Evolutionary conservation across 2,329 filamentous ascomycete genomes (phyloP).

Genomic region (Cladophialophora carrionii): DNA sequence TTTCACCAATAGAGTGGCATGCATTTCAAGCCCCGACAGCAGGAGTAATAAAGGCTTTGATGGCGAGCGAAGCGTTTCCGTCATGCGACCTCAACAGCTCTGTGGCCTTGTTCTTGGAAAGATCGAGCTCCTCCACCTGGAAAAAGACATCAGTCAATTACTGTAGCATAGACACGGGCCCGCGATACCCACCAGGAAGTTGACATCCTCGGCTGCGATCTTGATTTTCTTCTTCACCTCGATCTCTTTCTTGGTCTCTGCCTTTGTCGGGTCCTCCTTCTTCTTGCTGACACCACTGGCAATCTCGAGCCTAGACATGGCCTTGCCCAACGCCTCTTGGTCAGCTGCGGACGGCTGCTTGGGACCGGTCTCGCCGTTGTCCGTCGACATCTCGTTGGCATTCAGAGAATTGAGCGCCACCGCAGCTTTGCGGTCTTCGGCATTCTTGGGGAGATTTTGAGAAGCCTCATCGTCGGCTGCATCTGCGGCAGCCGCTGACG

Average conservation of each 20-base stretch:
- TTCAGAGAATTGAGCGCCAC: slow-evolving; percentile 55
- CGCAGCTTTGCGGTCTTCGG: slow-evolving; percentile 56
- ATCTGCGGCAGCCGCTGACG: slow-evolving; percentile 44
- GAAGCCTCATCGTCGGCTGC: slow-evolving; percentile 41
- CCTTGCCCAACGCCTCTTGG: slow-evolving; percentile 55
- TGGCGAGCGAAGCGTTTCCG: slow-evolving; percentile 49
- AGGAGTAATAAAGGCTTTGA: slow-evolving; percentile 49
- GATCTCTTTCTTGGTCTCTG: slow-evolving; percentile 41
- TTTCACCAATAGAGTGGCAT: background rate
- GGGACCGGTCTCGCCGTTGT: slow-evolving; percentile 41
- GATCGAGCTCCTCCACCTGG: slow-evolving; percentile 52
- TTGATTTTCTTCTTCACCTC: slow-evolving; percentile 51
- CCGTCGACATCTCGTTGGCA: slow-evolving; percentile 46
- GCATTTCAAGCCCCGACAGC: slow-evolving; percentile 27
- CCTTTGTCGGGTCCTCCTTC: slow-evolving; percentile 40
- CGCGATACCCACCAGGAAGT: slow-evolving; percentile 48
- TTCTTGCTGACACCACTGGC: slow-evolving; percentile 41
- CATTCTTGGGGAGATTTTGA: slow-evolving; percentile 46
- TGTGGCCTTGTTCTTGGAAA: slow-evolving; percentile 52
- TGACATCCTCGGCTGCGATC: slow-evolving; percentile 51
- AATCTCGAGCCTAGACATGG: slow-evolving; percentile 55
- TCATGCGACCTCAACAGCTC: slow-evolving; percentile 53
- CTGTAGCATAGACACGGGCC: background rate
- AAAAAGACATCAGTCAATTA: background rate
- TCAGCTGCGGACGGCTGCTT: slow-evolving; percentile 45